Evolutionary conservation across 495 filamentous ascomycete genomes (phyloP), one percentile per base, ranked within the genome.

Genomic region (Penicillium roqueforti): DNA sequence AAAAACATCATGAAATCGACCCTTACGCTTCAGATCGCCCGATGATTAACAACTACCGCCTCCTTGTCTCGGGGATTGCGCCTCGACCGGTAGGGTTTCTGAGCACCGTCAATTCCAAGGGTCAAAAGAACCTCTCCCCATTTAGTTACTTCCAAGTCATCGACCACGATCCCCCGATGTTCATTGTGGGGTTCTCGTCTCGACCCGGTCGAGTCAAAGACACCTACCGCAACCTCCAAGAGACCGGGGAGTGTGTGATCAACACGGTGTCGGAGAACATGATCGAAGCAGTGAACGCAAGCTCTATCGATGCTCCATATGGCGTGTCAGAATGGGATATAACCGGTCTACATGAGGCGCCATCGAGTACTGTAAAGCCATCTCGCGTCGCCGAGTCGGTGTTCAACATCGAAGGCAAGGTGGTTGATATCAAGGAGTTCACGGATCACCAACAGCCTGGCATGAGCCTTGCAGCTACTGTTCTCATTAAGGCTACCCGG

Each of bases 91-190:
- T 85, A 42, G 81, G 80, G 0, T 84, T 84, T 47, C 55, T 83
- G 1, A 76, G 73, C 52, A 85, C 81, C 1, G 63, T 75, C 1
- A 75, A 66, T n/a, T 67, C 66, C 26, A 72, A 81, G 53, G 79
- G 80, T 43, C 51, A 58, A 63, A 79, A 76, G 32, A 96, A 96
- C 68, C 80, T 96, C 1, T 85, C 90, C 0, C 90, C 90, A 0
- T 95, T 90, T 72, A 83, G 78, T 55, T 95, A 91, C 72, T 89
- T 88, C 68, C 80, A 87, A 47, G 64, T 95, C 8, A 76, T 95
- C 49, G 83, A 85, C 58, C 87, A 91, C 62, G 91, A 96, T 68
- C 91, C 91, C 3, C 91, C 91, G 2, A 77, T 93, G 43, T 93
- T 96, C 73, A 80, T 80, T 22, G 68, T 96, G 6, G 89, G 91